Evolutionary conservation across 2,329 filamentous ascomycete species (phyloP).

Genomic region (Chrysoporthe cubensis): DNA sequence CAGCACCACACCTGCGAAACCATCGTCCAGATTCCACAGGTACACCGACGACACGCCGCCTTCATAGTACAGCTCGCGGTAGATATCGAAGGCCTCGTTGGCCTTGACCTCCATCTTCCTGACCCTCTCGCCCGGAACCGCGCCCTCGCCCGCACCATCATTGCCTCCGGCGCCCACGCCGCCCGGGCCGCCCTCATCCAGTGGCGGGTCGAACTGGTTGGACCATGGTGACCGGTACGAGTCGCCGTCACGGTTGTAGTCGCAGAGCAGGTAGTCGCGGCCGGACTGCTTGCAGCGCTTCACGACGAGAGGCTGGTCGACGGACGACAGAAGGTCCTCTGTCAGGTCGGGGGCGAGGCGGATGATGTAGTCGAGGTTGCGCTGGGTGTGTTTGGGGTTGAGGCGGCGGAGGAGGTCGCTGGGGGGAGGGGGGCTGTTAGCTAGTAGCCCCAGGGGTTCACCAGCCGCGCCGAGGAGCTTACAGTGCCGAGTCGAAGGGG

Average conservation of each 20-base stretch:
- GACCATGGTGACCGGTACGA: slow-evolving; percentile 98
- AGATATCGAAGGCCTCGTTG: slow-evolving; percentile 96
- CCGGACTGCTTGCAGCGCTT: slow-evolving; percentile 85
- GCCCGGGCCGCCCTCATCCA: slow-evolving; percentile 63
- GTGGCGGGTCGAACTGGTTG: slow-evolving; percentile 94
- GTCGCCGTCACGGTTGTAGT: slow-evolving; percentile 99
- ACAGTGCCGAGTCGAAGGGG: slow-evolving; percentile 79
- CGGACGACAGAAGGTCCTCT: slow-evolving; percentile 96
- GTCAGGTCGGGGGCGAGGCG: slow-evolving; percentile 86
- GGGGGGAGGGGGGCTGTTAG: slow-evolving; percentile 27
- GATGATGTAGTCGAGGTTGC: slow-evolving; percentile 89
- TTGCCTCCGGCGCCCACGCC: slow-evolving; percentile 56
- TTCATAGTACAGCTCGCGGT: slow-evolving; percentile 95
- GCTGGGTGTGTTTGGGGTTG: slow-evolving; percentile 88
- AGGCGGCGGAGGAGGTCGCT: slow-evolving; percentile 98
- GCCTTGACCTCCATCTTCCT: slow-evolving; percentile 91
- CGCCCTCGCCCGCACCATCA: slow-evolving; percentile 73
- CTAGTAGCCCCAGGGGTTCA: slow-evolving; percentile 15
- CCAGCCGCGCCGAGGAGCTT: slow-evolving; percentile 40
- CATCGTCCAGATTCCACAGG: slow-evolving; percentile 97
- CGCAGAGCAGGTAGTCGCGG: slow-evolving; percentile 95
- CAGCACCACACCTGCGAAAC: slow-evolving; percentile 93
- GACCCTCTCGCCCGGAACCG: slow-evolving; percentile 86
- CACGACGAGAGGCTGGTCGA: slow-evolving; percentile 91
- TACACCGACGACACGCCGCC: slow-evolving; percentile 96